Evolutionary conservation across 306 rosid genomes (phyloP).

Genomic region (Crotalaria pallida): DNA sequence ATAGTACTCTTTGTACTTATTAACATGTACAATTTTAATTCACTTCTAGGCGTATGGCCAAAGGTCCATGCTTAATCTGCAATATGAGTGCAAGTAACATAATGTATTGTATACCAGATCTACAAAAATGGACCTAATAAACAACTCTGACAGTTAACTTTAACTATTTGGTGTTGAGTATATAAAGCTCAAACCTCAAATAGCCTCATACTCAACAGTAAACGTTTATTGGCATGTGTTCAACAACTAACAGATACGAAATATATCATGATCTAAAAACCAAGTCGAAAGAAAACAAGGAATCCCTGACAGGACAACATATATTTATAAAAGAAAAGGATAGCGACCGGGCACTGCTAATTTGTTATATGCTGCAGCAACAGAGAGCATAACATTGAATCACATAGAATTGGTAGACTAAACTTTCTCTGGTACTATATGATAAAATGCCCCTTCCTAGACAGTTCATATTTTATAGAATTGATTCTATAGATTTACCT

Average conservation of each 20-base stretch:
- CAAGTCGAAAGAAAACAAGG: not conserved
- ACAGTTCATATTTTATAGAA: not conserved
- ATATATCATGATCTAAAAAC: not conserved
- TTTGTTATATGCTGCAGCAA: not conserved
- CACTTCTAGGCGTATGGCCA: not conserved
- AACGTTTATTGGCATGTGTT: not conserved
- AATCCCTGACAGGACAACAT: not conserved
- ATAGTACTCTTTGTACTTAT: not conserved
- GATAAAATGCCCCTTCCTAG: not conserved
- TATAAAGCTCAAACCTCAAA: not conserved
- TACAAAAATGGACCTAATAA: not conserved
- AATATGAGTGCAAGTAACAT: not conserved
- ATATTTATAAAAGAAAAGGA: not conserved
- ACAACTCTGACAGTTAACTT: not conserved
- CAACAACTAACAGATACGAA: constrained; percentile 1
- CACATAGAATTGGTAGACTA: not conserved
- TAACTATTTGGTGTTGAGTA: not conserved
- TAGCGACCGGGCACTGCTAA: not conserved
- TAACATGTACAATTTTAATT: constrained; percentile 4
- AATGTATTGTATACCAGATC: not conserved
- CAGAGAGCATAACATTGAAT: not conserved
- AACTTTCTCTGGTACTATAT: not conserved
- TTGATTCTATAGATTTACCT: constrained; percentile 39
- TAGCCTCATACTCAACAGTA: not conserved
- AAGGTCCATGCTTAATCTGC: not conserved